phyloP scores from a whole-genome alignment of 2,329 filamentous ascomycete genomes.

The Waltergamsia citrina region DNA sequence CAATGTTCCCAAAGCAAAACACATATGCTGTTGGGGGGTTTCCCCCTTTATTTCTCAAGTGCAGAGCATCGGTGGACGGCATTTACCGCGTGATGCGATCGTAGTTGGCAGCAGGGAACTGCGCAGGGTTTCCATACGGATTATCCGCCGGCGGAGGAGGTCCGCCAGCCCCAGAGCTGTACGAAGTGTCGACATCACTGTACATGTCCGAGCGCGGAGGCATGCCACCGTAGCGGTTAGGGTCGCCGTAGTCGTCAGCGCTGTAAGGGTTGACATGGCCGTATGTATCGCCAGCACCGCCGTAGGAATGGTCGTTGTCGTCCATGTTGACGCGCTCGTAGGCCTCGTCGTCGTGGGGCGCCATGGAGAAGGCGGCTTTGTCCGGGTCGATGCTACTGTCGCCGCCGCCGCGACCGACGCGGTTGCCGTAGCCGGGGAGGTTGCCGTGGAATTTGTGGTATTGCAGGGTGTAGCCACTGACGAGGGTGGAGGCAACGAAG shows the following conservation, averaged over 20 bases:
- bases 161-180: constrained; percentile 18
- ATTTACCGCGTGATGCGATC: constrained; percentile 27
- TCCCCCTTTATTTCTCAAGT: too few relatives aligned
- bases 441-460: constrained; percentile 54
- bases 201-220: constrained; percentile 25
- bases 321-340: constrained; percentile 53
- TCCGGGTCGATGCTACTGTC: constrained; percentile 53
- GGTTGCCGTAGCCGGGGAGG: constrained; percentile 51
- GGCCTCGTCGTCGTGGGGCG: constrained; percentile 55
- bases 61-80: too few relatives aligned
- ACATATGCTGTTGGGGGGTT: too few relatives aligned
- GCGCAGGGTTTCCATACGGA: constrained; percentile 31
- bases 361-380: constrained; percentile 60
- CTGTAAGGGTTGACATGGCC: constrained; percentile 26
- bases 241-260: constrained; percentile 27
- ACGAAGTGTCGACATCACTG: constrained; percentile 43
- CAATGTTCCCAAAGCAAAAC: too few relatives aligned
- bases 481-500: constrained; percentile 40
- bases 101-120: constrained; percentile 50
- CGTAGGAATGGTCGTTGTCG: constrained; percentile 29
- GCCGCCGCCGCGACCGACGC: constrained; percentile 26
- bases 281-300: constrained; percentile 20
- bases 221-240: constrained; percentile 26
- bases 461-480: constrained; percentile 50
- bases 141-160: too few relatives aligned